Evolutionary conservation across 2,329 filamentous ascomycete genomes (phyloP), one percentile per base, ranked within the genome.

Genomic region (Triangularia verruculosa): DNA sequence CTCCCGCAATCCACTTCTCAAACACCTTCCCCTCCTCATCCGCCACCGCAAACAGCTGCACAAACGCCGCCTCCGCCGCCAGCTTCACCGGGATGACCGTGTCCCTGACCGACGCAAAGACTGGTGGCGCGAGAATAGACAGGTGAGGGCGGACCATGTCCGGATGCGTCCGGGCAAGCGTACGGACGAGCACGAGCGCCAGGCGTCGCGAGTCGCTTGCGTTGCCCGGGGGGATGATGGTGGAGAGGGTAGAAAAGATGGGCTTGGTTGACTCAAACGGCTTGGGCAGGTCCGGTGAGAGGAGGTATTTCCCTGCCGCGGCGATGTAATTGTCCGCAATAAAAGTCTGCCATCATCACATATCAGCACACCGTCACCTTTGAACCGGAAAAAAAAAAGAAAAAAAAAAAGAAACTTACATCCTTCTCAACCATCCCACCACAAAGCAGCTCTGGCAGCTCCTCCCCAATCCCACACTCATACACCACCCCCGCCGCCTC

Each of bases 41-140:
- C 1, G 93, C 92, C 1, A 98, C 93, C 52, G 86, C 88, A 79
- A 99, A 98, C 4, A 98, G 83, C 57, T 92, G 87, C 61, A 99
- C 84, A 77, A 99, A 98, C 0, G 94, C 93, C 12, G 93, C 94
- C 78, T 99, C 95, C 1, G 95, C 94, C 0, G 94, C 90, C 27
- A 99, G 83, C 78, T 99, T 99, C 73, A 99, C 89, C 0, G 96
- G 96, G 67, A 99, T 98, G 5, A 98, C 88, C 9, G 88, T 83
- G 75, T 99, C 95, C 64, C 96, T 88, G 27, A 99, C 95, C 60
- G 91, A 90, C 51, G 91, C 88, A 75, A 99, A 99, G 53, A 98
- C 85, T 1, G 93, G 88, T 1, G 89, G 89, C 1, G 91, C 89
- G n/a, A 99, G 84, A 2, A 92, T 78, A 9, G 87, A 79, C 56